phyloP scores from a whole-genome alignment of 352 stramenopile genomes.

The Poterioochromonas sp. region DNA sequence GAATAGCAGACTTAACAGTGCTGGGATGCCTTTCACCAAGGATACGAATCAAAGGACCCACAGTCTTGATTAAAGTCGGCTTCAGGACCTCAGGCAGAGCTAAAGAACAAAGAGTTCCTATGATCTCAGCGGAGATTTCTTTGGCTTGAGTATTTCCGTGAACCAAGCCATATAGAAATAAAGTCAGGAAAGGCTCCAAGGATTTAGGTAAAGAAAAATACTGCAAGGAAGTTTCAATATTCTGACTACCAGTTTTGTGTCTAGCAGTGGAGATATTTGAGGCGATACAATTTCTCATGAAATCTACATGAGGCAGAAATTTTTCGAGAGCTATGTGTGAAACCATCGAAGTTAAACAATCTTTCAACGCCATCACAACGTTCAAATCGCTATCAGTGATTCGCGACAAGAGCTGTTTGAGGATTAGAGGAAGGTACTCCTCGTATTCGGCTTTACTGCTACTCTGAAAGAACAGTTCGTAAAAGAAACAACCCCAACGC shows the following conservation, averaged over 20 bases:
- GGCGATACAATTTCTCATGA: constrained; percentile 90
- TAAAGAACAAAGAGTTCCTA: constrained; percentile 91
- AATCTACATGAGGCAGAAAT: constrained; percentile 86
- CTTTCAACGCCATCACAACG: constrained; percentile 59
- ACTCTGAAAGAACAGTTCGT: constrained; percentile 39
- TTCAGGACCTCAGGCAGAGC: constrained; percentile 73
- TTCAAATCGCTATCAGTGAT: constrained; percentile 81
- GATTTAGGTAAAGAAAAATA: neutral
- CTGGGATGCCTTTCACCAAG: constrained; percentile 94
- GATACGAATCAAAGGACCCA: constrained; percentile 93
- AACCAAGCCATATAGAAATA: constrained; percentile 76
- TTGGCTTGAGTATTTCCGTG: constrained; percentile 69
- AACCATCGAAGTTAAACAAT: constrained; percentile 38
- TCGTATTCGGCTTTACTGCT: constrained; percentile 38
- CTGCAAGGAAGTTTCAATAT: neutral
- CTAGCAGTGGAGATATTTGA: constrained; percentile 89
- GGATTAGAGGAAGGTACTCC: constrained; percentile 57
- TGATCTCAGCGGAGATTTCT: constrained; percentile 77
- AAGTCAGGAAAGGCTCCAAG: constrained; percentile 43
- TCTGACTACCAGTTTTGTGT: constrained; percentile 68
- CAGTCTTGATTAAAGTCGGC: constrained; percentile 94
- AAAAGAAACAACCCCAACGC: constrained; percentile 24
- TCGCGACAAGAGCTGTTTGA: constrained; percentile 87
- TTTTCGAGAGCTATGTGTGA: constrained; percentile 81
- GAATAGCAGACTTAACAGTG: constrained; percentile 93